Percentiles rank a stretch among this genome's conserved stretches.
Conservation (phyloP, 2,329 filamentous ascomycete species). For the Aspergillus sp. region DNA sequence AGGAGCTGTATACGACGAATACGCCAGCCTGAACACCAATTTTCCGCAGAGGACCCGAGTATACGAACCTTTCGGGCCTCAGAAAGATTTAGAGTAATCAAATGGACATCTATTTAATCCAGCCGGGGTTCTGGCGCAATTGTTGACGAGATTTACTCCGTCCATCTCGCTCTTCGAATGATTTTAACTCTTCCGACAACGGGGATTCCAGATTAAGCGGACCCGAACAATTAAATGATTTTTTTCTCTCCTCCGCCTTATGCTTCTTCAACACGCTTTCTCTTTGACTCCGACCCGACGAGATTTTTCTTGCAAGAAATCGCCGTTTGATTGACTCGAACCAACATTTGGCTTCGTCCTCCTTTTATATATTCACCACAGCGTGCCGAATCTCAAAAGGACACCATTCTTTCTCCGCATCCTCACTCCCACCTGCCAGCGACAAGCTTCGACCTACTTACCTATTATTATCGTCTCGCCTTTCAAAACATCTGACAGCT, state of each 20-base stretch:
- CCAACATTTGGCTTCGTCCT: neutral
- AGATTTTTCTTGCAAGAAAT: neutral
- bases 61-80: neutral
- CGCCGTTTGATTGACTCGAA: neutral
- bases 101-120: neutral
- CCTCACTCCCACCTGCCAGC: neutral
- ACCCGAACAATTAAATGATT: conserved; percentile 3
- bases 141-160: neutral
- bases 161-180: neutral
- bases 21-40: neutral
- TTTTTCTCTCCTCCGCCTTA: conserved; percentile 8
- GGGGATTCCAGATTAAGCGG: conserved; percentile 10
- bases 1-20: neutral
- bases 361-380: neutral
- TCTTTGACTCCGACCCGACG: neutral
- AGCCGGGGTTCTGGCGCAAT: neutral
- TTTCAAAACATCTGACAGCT: neutral
- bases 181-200: conserved; percentile 5
- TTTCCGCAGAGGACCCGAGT: conserved; percentile 9
- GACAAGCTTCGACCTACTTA: neutral
- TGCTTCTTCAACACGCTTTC: neutral
- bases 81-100: neutral
- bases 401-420: neutral
- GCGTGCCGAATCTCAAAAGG: neutral
- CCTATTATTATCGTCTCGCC: neutral